A percentile compares a stretch with the other conserved stretches of the same genome.
Evolutionary conservation across 257 asterid genomes (phyloP).

Genomic region (Echium plantagineum): DNA sequence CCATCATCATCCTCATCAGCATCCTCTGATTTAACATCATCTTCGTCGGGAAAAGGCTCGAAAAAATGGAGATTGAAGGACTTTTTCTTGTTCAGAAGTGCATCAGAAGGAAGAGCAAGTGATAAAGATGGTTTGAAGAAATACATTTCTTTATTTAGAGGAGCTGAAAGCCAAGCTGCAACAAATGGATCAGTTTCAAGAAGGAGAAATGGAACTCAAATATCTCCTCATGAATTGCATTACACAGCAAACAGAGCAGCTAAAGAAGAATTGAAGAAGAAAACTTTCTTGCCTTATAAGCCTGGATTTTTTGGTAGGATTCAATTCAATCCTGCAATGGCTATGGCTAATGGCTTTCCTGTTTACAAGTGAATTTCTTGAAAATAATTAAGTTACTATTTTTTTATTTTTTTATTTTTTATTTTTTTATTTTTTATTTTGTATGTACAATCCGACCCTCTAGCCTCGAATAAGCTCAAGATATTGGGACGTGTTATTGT

Average conservation of each 20-base stretch:
- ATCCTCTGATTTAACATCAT: neutral
- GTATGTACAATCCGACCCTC: too few relatives aligned
- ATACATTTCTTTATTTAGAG: constrained; percentile 16
- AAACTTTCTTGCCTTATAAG: constrained; percentile 74
- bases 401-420: too few relatives aligned
- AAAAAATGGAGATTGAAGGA: neutral
- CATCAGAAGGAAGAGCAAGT: constrained; percentile 8
- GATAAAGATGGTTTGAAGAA: constrained; percentile 32
- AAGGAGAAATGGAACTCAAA: constrained; percentile 20
- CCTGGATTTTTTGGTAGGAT: constrained; percentile 47
- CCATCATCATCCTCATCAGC: neutral
- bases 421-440: too few relatives aligned
- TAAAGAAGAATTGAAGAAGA: constrained; percentile 63
- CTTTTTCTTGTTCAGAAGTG: neutral
- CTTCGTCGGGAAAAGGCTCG: constrained; percentile 11
- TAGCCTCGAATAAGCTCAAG: too few relatives aligned
- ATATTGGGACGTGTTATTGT: too few relatives aligned
- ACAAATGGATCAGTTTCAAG: constrained; percentile 15
- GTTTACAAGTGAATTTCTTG: constrained; percentile 14
- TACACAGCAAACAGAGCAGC: constrained; percentile 60
- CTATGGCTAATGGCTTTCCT: constrained; percentile 55
- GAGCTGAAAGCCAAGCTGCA: constrained; percentile 7
- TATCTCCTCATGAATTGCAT: constrained; percentile 73
- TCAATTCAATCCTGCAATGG: constrained; percentile 48
- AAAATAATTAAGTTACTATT: too few relatives aligned